Percentiles rank a stretch among this genome's conserved stretches.
phyloP scores from a whole-genome alignment of 176 grass and related monocot genomes.

The Rhynchospora tenuis region DNA sequence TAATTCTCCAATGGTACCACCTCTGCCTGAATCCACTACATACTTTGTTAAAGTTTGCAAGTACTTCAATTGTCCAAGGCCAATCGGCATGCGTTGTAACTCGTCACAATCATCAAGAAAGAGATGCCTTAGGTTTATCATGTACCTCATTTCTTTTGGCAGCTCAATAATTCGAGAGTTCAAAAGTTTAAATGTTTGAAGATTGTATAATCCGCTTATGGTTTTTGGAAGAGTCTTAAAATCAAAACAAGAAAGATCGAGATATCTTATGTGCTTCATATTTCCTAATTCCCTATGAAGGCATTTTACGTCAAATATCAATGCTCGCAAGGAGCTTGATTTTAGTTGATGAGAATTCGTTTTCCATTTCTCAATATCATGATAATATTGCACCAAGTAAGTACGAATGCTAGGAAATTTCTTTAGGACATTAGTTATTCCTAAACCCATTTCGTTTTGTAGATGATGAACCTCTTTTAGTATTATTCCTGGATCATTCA shows the following conservation, averaged over 20 bases:
- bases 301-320: not conserved
- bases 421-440: no score
- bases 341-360: not conserved
- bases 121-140: conserved; percentile 8
- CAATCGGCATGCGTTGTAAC: not conserved
- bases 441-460: not conserved
- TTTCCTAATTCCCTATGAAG: not conserved
- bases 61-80: not conserved
- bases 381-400: no score
- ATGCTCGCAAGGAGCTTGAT: not conserved
- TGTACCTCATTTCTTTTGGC: not conserved
- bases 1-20: conserved; percentile 7
- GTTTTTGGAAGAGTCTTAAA: not conserved
- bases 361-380: not conserved
- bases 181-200: conserved; percentile 6
- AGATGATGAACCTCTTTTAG: not conserved
- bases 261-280: conserved; percentile 23
- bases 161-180: not conserved
- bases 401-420: not conserved
- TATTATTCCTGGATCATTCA: not conserved
- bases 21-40: not conserved
- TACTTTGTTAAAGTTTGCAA: not conserved
- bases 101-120: not conserved
- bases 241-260: not conserved
- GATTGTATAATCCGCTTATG: conserved; percentile 7